These are phyloP conservation scores for Colletotrichum sojae DNA, from an alignment of 2,329 filamentous ascomycete genomes.

Conservation along the genomic window DNA sequence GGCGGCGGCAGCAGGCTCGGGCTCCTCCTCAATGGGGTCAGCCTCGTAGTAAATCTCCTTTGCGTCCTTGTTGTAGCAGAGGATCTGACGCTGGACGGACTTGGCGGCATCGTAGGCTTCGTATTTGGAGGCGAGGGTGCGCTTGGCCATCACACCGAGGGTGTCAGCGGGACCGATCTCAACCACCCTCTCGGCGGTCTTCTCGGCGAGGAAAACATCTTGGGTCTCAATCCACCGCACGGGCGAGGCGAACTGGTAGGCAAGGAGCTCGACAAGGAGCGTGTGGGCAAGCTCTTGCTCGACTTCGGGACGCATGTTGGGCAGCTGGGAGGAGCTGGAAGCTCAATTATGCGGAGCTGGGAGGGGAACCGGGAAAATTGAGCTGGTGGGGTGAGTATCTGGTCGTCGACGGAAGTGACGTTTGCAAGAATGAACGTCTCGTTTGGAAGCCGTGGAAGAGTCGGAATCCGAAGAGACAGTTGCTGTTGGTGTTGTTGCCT, in stretches of 20 bases:
- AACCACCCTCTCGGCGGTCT: constrained; percentile 96
- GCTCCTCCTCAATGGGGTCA: constrained; percentile 93
- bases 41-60: constrained; percentile 99
- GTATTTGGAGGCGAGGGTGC: constrained; percentile 96
- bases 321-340: constrained; percentile 41
- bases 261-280: constrained; percentile 96
- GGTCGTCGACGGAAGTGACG: constrained; percentile 30
- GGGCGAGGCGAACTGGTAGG: constrained; percentile 98
- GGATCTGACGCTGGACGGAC: constrained; percentile 95
- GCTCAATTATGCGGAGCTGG: constrained; percentile 40
- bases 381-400: constrained; percentile 37
- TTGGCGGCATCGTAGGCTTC: constrained; percentile 98
- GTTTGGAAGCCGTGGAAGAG: constrained; percentile 35
- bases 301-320: constrained; percentile 94
- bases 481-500: constrained; percentile 23
- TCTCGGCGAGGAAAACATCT: constrained; percentile 98
- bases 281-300: constrained; percentile 99
- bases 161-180: constrained; percentile 98
- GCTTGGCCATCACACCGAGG: constrained; percentile 96
- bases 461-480: constrained; percentile 18
- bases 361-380: constrained; percentile 39
- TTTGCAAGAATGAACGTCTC: constrained; percentile 14
- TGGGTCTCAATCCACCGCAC: constrained; percentile 99
- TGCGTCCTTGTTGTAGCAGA: constrained; percentile 99
- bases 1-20: constrained; percentile 67